A percentile compares a stretch with the other conserved stretches of the same genome.
phyloP scores from a whole-genome alignment of 192 early-diverging fungal genomes.

The Backusella westeae region DNA sequence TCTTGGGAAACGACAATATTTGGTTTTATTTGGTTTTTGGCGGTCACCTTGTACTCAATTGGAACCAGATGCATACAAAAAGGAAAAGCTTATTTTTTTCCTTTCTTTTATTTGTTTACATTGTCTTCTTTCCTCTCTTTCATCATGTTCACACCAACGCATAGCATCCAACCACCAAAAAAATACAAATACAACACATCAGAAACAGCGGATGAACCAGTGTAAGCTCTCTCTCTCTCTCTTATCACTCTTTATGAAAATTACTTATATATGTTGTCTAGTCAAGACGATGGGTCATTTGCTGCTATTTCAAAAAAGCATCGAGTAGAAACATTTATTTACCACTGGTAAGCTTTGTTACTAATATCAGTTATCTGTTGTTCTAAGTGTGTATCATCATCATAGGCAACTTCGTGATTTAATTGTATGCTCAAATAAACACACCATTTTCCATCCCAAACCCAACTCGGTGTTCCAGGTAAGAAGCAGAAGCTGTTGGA shows the following conservation, averaged over 20 bases:
- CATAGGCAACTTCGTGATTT: neutral
- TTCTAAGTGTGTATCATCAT: neutral
- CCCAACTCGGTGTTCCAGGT: neutral
- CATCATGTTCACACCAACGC: neutral
- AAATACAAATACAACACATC: neutral
- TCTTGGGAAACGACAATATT: neutral
- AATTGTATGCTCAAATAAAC: neutral
- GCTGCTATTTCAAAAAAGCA: neutral
- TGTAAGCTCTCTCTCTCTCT: neutral
- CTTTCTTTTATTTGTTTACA: neutral
- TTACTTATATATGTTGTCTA: neutral
- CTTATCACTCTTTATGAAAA: neutral
- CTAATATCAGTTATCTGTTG: neutral
- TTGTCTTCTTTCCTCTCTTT: neutral
- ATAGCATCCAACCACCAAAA: neutral
- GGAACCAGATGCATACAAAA: neutral
- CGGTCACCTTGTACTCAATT: neutral
- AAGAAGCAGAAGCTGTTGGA: neutral
- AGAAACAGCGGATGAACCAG: neutral
- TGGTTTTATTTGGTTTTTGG: constrained; percentile 1
- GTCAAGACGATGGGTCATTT: neutral
- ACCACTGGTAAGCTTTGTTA: neutral
- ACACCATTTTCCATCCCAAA: neutral
- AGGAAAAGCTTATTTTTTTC: neutral
- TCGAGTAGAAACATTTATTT: neutral